Evolutionary conservation across 2,329 filamentous ascomycete genomes (phyloP), one percentile per base, ranked within the genome.

Genomic region (Monosporascus cannonballus): DNA sequence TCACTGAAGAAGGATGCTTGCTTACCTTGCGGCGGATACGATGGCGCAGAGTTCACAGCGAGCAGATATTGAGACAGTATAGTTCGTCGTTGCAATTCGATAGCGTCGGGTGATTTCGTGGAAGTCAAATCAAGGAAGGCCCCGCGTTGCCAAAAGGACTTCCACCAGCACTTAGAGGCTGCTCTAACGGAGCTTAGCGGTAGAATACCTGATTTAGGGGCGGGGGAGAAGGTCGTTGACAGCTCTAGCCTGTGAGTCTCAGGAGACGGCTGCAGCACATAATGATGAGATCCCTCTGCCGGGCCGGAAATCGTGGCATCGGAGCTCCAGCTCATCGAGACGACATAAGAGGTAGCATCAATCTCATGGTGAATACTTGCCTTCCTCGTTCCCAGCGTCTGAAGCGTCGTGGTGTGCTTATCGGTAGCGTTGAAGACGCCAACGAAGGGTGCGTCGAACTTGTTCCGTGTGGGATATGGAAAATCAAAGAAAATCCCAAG

Each of bases 401-500:
- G 54, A 1, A 78, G 56, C 0, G 53, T 61, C 0, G 76, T 79
- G 2, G 61, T 69, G 56, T 80, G 76, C 15, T 71, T 71, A 6
- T 63, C 63, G 0, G 76, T 74, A 5, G 71, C 72, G 59, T 79
- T 76, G 64, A 74, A 79, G 4, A 77, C 62, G 1, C 78, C 78
- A 2, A 81, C 77, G 54, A 76, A 81, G 1, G 78, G 77, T 2
- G 76, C 76, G 38, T 80, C 76, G 52, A 80, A 81, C 56, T 80
- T 80, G 57, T 77, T 75, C 25, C 64, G 62, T 17, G 70, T 74
- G 20, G 76, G 69, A 50, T 76, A 74, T 3, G 79, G 77, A 51
- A 78, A 81, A 51, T 81, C 77, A 51, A 81, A 72, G 56, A 78
- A 79, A 6, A 80, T 60, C 0, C 74, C 72, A 7, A 81, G 59